These are phyloP conservation scores for Xylariaceae sp. DNA, from an alignment of 2,329 filamentous ascomycete genomes.

Conservation along the genomic window DNA sequence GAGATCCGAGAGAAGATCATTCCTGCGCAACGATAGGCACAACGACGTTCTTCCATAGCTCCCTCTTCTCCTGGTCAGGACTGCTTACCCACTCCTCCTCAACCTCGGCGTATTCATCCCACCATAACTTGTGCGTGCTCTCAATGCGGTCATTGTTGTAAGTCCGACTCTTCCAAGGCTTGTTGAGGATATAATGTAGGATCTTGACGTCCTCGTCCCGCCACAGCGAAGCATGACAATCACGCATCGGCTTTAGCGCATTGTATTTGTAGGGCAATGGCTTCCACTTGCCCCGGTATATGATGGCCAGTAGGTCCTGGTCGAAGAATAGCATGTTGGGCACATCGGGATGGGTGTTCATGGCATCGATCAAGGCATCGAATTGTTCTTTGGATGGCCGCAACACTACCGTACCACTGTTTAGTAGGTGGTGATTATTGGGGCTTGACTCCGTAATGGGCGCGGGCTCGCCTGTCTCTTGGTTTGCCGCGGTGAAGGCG, in stretches of 20 bases:
- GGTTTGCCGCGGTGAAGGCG: slow-evolving; percentile 42
- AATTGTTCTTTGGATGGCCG: slow-evolving; percentile 40
- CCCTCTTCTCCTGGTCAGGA: slow-evolving; percentile 35
- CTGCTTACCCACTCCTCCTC: slow-evolving; percentile 41
- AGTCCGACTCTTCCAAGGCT: slow-evolving; percentile 40
- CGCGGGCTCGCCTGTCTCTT: slow-evolving; percentile 37
- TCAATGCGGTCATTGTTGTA: slow-evolving; percentile 37
- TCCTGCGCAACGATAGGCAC: slow-evolving; percentile 45
- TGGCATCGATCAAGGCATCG: slow-evolving; percentile 40
- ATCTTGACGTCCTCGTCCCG: slow-evolving; percentile 38
- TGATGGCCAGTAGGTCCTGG: slow-evolving; percentile 42
- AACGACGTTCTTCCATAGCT: slow-evolving; percentile 42
- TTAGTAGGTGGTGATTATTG: slow-evolving; percentile 45
- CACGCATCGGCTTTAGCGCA: slow-evolving; percentile 42
- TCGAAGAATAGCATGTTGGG: slow-evolving; percentile 42
- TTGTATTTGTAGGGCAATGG: slow-evolving; percentile 42
- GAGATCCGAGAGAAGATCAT: slow-evolving; percentile 23
- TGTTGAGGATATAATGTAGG: slow-evolving; percentile 43
- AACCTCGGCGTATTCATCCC: slow-evolving; percentile 39
- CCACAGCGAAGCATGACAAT: slow-evolving; percentile 39
- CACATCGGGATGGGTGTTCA: slow-evolving; percentile 43
- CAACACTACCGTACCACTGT: slow-evolving; percentile 45
- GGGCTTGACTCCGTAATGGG: slow-evolving; percentile 38
- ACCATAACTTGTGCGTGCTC: slow-evolving; percentile 44
- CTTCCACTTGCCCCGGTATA: slow-evolving; percentile 40